Conservation (phyloP, 2,329 filamentous ascomycete species). For the Xylariomycetidae sp. region DNA sequence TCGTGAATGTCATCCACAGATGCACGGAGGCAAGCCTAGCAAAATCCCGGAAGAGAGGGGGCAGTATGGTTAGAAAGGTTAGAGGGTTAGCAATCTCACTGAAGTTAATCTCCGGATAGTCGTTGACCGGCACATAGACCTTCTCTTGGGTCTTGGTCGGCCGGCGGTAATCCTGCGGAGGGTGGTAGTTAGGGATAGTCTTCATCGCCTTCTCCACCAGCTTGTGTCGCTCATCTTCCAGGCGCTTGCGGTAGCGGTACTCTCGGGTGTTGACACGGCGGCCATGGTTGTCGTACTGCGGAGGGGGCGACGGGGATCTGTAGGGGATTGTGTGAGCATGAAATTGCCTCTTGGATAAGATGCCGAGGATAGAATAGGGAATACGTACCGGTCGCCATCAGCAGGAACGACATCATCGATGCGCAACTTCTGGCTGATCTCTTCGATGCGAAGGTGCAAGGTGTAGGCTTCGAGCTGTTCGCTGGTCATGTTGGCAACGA, state of each 20-base stretch:
- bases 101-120: slow-evolving; percentile 99
- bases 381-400: slow-evolving; percentile 87
- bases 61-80: slow-evolving; percentile 63
- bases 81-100: slow-evolving; percentile 99
- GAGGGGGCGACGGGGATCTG: slow-evolving; percentile 90
- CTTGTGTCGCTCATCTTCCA: slow-evolving; percentile 98
- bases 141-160: slow-evolving; percentile 99
- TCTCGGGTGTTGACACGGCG: slow-evolving; percentile 99
- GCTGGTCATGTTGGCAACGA: slow-evolving; percentile 95
- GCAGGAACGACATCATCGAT: slow-evolving; percentile 98
- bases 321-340: background rate
- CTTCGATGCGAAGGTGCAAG: slow-evolving; percentile 92
- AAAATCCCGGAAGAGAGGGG: slow-evolving; percentile 37
- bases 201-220: slow-evolving; percentile 99
- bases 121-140: slow-evolving; percentile 99
- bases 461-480: slow-evolving; percentile 98
- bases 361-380: too few species aligned
- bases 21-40: slow-evolving; percentile 35
- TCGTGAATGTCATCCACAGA: slow-evolving; percentile 24
- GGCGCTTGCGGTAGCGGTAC: slow-evolving; percentile 94
- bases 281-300: slow-evolving; percentile 98
- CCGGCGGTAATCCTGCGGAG: slow-evolving; percentile 94
- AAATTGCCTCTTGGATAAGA: too few species aligned
- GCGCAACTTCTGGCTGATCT: slow-evolving; percentile 97
- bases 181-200: slow-evolving; percentile 98